phyloP scores from a whole-genome alignment of 257 asterid genomes.

The Penstemon barbatus region DNA sequence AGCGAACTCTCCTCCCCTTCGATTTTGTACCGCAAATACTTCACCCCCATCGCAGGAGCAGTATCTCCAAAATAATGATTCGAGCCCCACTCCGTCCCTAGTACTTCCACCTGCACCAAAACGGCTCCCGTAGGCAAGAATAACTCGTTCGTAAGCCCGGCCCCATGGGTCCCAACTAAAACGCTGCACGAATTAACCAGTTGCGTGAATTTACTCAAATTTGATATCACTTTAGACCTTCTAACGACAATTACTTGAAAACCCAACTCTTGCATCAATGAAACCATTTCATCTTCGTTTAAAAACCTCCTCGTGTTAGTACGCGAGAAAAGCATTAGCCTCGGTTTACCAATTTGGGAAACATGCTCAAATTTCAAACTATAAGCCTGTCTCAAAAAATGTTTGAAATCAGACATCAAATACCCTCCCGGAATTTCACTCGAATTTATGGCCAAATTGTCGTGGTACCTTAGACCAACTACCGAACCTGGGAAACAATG shows the following conservation, averaged over 20 bases:
- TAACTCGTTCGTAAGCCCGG: constrained; percentile 83
- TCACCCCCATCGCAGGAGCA: constrained; percentile 58
- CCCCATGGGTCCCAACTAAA: constrained; percentile 85
- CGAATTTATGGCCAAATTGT: constrained; percentile 42
- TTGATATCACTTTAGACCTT: constrained; percentile 51
- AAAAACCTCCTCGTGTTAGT: constrained; percentile 59
- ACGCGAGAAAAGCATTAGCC: constrained; percentile 56
- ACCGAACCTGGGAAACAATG: constrained; percentile 80
- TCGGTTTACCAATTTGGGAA: constrained; percentile 49
- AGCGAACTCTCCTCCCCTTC: constrained; percentile 77
- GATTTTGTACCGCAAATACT: constrained; percentile 66
- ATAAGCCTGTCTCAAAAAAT: constrained; percentile 38
- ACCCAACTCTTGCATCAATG: constrained; percentile 60
- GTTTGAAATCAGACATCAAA: constrained; percentile 30
- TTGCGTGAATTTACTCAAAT: constrained; percentile 55
- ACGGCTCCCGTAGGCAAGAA: constrained; percentile 71
- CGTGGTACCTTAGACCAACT: constrained; percentile 75
- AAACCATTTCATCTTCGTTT: constrained; percentile 55
- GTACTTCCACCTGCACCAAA: constrained; percentile 68
- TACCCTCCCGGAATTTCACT: constrained; percentile 43
- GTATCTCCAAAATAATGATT: constrained; percentile 63
- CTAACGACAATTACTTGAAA: constrained; percentile 53
- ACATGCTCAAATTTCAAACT: constrained; percentile 36
- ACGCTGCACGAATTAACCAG: constrained; percentile 73
- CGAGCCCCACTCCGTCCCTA: constrained; percentile 89